These are phyloP conservation scores for Populus nigra DNA, from an alignment of 345 rosid species.

Conservation along the genomic window DNA sequence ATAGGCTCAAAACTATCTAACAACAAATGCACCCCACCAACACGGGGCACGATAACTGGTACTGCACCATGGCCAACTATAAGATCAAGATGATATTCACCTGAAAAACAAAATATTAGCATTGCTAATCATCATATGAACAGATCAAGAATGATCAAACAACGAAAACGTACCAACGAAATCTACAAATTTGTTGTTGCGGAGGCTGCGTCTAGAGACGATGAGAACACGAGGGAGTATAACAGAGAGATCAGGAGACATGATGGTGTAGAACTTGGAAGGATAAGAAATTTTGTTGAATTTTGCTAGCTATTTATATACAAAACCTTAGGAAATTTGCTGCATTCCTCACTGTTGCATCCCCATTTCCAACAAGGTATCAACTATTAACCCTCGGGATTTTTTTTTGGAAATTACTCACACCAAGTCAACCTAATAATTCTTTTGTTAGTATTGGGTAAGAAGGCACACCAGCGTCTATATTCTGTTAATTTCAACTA, in stretches of 20 bases:
- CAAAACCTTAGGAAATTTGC: background rate
- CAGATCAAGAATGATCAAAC: background rate
- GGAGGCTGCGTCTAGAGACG: constrained; percentile 27
- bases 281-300: background rate
- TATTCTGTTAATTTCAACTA: too few species aligned
- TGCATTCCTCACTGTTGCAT: too few species aligned
- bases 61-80: constrained; percentile 75
- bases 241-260: constrained; percentile 17
- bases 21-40: constrained; percentile 66
- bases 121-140: background rate
- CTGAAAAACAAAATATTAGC: constrained; percentile 31
- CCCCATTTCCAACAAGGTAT: background rate
- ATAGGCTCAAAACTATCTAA: constrained; percentile 81
- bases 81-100: constrained; percentile 91
- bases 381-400: background rate
- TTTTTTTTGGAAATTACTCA: too few species aligned
- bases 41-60: constrained; percentile 84
- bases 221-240: constrained; percentile 28
- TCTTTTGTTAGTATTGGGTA: too few species aligned
- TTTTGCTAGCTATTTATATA: constrained; percentile 8
- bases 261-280: background rate
- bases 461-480: too few species aligned
- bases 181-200: constrained; percentile 32
- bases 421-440: too few species aligned
- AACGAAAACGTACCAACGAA: constrained; percentile 17